A percentile compares a stretch with the other conserved stretches of the same genome.
Conservation (phyloP, 306 rosid species). For the Cucumis melo region DNA sequence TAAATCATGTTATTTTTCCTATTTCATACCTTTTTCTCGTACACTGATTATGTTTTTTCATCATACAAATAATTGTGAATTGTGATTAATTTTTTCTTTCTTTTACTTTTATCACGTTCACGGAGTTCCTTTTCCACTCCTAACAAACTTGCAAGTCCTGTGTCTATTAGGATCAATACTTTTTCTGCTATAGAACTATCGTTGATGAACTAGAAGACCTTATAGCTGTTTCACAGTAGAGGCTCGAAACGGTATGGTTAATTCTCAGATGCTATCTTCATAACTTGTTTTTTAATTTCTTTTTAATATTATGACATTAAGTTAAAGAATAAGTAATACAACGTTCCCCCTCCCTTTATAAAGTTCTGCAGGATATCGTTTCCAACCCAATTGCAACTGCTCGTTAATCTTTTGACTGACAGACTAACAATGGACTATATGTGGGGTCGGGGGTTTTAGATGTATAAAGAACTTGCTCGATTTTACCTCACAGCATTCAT, state of each 20-base stretch:
- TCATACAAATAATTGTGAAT: neutral
- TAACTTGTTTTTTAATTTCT: neutral
- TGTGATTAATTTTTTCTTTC: no score
- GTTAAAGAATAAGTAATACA: neutral
- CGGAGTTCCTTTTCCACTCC: neutral
- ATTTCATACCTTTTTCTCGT: neutral
- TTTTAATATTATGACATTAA: neutral
- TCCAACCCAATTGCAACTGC: neutral
- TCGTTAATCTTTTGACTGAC: neutral
- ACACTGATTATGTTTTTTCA: neutral
- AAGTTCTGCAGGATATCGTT: neutral
- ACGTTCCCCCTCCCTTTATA: neutral
- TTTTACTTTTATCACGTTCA: neutral
- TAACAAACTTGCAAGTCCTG: slow-evolving; percentile 5
- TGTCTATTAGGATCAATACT: slow-evolving; percentile 28
- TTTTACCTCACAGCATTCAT: neutral
- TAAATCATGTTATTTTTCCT: neutral
- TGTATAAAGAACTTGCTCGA: neutral
- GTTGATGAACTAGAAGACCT: slow-evolving; percentile 14
- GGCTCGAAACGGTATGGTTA: neutral
- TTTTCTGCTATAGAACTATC: slow-evolving; percentile 12
- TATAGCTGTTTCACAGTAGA: neutral
- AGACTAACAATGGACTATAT: neutral
- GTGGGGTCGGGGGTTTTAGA: neutral
- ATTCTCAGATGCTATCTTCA: neutral